phyloP scores from a whole-genome alignment of 1,284 basidiomycete species.

The Rhodofomes roseus region DNA sequence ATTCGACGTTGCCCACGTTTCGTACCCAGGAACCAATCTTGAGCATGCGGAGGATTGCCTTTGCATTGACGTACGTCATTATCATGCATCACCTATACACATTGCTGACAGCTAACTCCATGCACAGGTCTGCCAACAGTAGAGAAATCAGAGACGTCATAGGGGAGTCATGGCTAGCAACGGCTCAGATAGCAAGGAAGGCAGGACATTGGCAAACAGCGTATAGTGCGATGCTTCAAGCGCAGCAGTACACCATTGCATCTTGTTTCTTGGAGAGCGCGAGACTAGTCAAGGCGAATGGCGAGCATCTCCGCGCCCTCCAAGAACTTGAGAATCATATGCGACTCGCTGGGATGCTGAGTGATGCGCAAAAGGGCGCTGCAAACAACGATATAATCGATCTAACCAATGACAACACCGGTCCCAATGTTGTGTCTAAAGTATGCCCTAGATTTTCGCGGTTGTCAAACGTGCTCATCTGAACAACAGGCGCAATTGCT shows the following conservation, averaged over 20 bases:
- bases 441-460: slow-evolving; percentile 31
- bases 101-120: background rate
- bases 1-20: slow-evolving; percentile 86
- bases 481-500: slow-evolving; percentile 72
- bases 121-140: slow-evolving; percentile 4
- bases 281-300: slow-evolving; percentile 80
- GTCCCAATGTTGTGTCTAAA: slow-evolving; percentile 67
- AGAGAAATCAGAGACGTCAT: slow-evolving; percentile 52
- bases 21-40: slow-evolving; percentile 89
- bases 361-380: slow-evolving; percentile 22
- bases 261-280: slow-evolving; percentile 92
- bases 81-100: background rate
- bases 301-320: slow-evolving; percentile 84
- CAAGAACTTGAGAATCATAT: slow-evolving; percentile 87
- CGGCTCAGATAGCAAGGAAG: slow-evolving; percentile 93
- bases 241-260: slow-evolving; percentile 69
- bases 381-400: slow-evolving; percentile 41
- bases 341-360: slow-evolving; percentile 37
- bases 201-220: slow-evolving; percentile 96
- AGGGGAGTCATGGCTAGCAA: slow-evolving; percentile 86
- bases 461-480: slow-evolving; percentile 1
- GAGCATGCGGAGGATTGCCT: slow-evolving; percentile 86
- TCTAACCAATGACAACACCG: slow-evolving; percentile 50
- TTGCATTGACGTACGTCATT: slow-evolving; percentile 61
- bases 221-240: slow-evolving; percentile 94